A percentile compares a stretch with the other conserved stretches of the same genome.
Evolutionary conservation across 192 early-diverging fungal species (phyloP).

Genomic region (Lobosporangium transversale): DNA sequence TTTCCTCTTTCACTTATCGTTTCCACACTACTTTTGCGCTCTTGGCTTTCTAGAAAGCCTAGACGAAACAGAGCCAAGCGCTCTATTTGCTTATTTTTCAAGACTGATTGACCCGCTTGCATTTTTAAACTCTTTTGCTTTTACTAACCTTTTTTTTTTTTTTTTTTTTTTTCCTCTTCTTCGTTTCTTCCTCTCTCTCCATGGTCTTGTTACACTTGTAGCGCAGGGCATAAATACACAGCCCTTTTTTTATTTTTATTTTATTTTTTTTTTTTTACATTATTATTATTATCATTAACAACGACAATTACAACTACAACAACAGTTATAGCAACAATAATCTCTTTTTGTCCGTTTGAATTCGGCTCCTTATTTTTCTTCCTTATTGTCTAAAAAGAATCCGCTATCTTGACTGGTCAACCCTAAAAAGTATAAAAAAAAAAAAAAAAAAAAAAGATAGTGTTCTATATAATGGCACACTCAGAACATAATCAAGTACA

Average conservation of each 20-base stretch:
- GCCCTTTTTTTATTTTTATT: background rate
- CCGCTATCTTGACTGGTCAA: no score
- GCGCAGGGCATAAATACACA: background rate
- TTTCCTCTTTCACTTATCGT: background rate
- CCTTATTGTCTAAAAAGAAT: no score
- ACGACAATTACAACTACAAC: slow-evolving; percentile 9
- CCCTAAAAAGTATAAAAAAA: no score
- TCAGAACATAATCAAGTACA: background rate
- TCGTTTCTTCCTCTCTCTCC: background rate
- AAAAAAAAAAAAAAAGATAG: no score
- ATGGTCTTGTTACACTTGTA: background rate
- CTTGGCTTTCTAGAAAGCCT: no score
- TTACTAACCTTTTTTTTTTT: background rate
- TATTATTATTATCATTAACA: slow-evolving; percentile 2
- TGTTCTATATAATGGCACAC: background rate
- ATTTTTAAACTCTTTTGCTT: background rate
- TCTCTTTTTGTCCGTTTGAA: no score
- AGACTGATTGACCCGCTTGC: background rate
- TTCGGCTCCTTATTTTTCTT: no score
- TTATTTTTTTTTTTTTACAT: background rate
- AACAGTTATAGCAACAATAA: no score
- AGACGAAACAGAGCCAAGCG: no score
- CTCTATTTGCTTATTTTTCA: background rate
- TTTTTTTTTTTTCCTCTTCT: background rate
- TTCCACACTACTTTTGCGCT: background rate